Conservation (phyloP, 192 early-diverging fungal genomes). For the Coemansia reversa region DNA sequence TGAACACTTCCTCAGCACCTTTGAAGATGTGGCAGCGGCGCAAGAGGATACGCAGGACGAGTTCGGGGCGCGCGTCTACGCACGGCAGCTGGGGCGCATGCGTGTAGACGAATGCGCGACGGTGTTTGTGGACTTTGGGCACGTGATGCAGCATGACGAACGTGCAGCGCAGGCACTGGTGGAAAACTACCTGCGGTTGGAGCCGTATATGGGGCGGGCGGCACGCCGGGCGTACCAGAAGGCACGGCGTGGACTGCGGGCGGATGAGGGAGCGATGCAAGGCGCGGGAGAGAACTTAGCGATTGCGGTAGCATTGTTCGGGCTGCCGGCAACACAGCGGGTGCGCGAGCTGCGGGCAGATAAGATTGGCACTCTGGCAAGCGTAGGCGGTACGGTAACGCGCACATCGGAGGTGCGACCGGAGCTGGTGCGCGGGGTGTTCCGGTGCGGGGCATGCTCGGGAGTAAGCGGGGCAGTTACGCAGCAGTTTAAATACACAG, state of each 20-base stretch:
- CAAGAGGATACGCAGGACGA: conserved; percentile 13
- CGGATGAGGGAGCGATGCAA: not conserved
- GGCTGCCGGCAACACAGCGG: conserved; percentile 60
- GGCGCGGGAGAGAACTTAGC: not conserved
- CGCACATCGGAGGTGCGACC: conserved; percentile 96
- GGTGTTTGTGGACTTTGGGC: conserved; percentile 72
- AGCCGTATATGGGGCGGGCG: conserved; percentile 82
- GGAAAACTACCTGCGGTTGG: conserved; percentile 77
- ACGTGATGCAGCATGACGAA: conserved; percentile 60
- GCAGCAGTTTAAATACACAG: conserved; percentile 97
- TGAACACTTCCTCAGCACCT: conserved; percentile 69
- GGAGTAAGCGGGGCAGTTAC: conserved; percentile 78
- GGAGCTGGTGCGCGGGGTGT: conserved; percentile 88
- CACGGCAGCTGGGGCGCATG: conserved; percentile 66
- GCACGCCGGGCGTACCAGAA: conserved; percentile 70
- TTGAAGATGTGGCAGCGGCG: conserved; percentile 8
- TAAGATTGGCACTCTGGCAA: conserved; percentile 76
- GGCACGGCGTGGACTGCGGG: conserved; percentile 20
- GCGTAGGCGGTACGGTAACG: conserved; percentile 91
- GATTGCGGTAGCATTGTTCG: conserved; percentile 64
- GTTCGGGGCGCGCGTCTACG: conserved; percentile 57
- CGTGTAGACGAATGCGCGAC: conserved; percentile 61
- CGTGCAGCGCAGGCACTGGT: conserved; percentile 62
- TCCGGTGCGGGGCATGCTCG: conserved; percentile 84
- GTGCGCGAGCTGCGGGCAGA: conserved; percentile 85